Evolutionary conservation across 2,329 filamentous ascomycete genomes (phyloP), one percentile per base, ranked within the genome.

Genomic region (Aureobasidium sp.): DNA sequence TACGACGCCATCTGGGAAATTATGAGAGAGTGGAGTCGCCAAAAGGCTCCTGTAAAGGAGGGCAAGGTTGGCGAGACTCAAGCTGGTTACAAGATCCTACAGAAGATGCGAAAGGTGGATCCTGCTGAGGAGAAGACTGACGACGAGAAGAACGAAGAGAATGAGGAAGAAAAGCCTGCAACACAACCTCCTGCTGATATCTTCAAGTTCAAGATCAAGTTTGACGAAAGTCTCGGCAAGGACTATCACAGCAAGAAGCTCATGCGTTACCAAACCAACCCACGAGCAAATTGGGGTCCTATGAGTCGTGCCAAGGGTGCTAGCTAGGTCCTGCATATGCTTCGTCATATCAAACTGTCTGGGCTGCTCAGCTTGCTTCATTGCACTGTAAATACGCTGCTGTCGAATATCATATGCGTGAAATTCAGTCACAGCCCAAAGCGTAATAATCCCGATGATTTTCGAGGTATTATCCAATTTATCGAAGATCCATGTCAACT

Each of bases 1-100:
- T 99, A 91, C 91, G 80, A 80, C 5, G 86, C 90, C 0, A 83
- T 99, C 52, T 97, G 94, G 92, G 89, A 95, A 72, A 79, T 97
- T 31, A 94, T 97, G 85, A 83, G 90, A 29, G 91, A 96, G 75
- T 99, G 91, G 91, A 84, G 89, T 15, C 84, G 87, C 27, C 91
- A 96, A 71, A 89, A 87, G 69, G 81, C 84, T 0, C 91, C 92
- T 0, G 80, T 96, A 63, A 95, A 89, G 71, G 84, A 87, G 39
- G 84, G 83, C 1, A 84, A 85, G 22, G 79, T 96, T 61, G 88
- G 84, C 68, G 80, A 85, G 44, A 82, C 82, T n/a, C 89, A 82
- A 57, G 79, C 91, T 0, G 90, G 89, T 1, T 89, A 84, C 71
- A 84, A 79, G 55, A 86, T 97, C 66, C 71, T 71, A 72, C 72